Evolutionary conservation across 768 basidiomycete genomes (phyloP).

Genomic region (Macrolepiota albuminosa): DNA sequence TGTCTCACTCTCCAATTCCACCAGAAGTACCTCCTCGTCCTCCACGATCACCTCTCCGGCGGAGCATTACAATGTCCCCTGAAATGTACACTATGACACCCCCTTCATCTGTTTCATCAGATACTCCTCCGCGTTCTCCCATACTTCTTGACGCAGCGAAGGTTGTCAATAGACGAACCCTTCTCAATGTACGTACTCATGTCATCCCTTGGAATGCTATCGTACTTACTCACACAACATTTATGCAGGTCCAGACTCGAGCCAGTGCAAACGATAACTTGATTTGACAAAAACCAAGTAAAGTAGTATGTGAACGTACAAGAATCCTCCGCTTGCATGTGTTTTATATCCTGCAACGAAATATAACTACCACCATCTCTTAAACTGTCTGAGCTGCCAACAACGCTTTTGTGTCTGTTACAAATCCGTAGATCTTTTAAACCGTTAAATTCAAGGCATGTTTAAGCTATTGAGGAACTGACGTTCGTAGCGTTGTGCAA

Average conservation of each 20-base stretch:
- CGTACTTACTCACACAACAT: not conserved
- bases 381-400: constrained; percentile 14
- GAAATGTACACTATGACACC: constrained; percentile 35
- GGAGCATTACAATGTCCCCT: constrained; percentile 22
- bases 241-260: constrained; percentile 24
- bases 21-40: constrained; percentile 19
- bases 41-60: constrained; percentile 17
- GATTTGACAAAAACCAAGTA: not conserved
- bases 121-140: constrained; percentile 21
- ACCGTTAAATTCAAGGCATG: not conserved
- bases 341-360: not conserved
- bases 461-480: constrained; percentile 18
- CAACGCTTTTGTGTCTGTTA: constrained; percentile 32
- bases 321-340: not conserved
- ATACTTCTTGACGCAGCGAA: constrained; percentile 19
- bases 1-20: constrained; percentile 1
- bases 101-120: constrained; percentile 35
- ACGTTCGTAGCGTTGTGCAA: constrained; percentile 54
- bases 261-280: not conserved
- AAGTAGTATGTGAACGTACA: not conserved
- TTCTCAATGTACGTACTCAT: constrained; percentile 32
- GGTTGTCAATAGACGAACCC: constrained; percentile 25
- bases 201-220: not conserved
- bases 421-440: constrained; percentile 46
- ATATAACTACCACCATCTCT: not conserved